Base-by-base conservation (phyloP, 805 yeast species). In the Suhomyces tanzawaensis region DNA sequence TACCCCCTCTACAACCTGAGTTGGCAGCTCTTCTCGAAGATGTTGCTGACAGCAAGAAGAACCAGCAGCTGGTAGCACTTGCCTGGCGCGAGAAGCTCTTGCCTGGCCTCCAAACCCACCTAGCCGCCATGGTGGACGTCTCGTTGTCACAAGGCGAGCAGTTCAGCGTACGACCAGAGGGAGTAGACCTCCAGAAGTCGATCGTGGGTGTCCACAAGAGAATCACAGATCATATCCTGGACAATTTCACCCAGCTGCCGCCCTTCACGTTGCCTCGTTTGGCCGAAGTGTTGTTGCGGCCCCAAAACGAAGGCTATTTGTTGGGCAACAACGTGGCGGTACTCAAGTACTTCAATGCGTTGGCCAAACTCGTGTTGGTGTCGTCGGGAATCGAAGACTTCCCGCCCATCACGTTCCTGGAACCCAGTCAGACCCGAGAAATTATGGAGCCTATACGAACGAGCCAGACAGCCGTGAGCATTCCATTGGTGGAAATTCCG, bases 181-280 rank as follows among this genome's bases (percentile, higher is more conserved):
- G 40, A 8, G 42, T 42, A 6, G 39, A 45, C 22, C 40, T 40
- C 13, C 43, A 24, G 12, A 21, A 26, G 11, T 23, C 37, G 2
- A 38, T 38, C 2, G 23, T 21, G 22, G 25, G 19, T 12, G 33
- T 27, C 8, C 18, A 34, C 28, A 32, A 38, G 11, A 40, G 39
- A n/a, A 43, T 81, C 69, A 66, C 36, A 48, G 58, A 29, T 53
- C 71, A 28, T 68, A 65, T 49, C 13, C 30, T 40, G 2, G 31
- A 15, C 6, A 41, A 36, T 56, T 71, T 47, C 55, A 49, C 37
- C 60, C 67, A 30, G 3, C 24, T 31, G 49, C 71, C 63, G 6
- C 82, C 82, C 2, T 77, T 76, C 48, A 76, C 80, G 0, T 60
- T 75, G 1, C 44, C 64, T 9, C 47, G 82, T 37, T 49, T 77